Percentiles rank a stretch among this genome's conserved stretches.
Conservation (phyloP, 2,329 filamentous ascomycete genomes). For the Leptosphaerulina australis region DNA sequence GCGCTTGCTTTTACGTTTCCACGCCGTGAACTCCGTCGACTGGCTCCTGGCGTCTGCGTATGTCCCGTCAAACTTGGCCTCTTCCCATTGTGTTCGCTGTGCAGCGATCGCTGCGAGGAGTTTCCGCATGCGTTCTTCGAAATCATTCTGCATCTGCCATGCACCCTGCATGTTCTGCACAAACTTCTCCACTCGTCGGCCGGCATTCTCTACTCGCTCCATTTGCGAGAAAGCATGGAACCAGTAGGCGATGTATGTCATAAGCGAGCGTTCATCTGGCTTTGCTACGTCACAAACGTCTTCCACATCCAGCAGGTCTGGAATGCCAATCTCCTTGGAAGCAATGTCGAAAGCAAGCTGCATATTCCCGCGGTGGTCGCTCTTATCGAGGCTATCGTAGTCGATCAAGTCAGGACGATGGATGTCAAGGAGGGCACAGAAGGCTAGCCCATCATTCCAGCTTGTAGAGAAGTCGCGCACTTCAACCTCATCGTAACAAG, state of each 20-base stretch:
- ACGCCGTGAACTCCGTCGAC: slow-evolving; percentile 78
- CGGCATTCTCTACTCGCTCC: slow-evolving; percentile 97
- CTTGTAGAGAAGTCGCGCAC: slow-evolving; percentile 93
- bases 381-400: slow-evolving; percentile 92
- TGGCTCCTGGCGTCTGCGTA: slow-evolving; percentile 93
- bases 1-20: slow-evolving; percentile 89
- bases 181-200: slow-evolving; percentile 95
- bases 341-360: slow-evolving; percentile 97
- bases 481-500: slow-evolving; percentile 96
- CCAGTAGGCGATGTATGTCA: slow-evolving; percentile 99
- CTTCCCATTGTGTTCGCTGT: slow-evolving; percentile 78
- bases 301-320: slow-evolving; percentile 92
- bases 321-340: slow-evolving; percentile 94
- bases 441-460: slow-evolving; percentile 97
- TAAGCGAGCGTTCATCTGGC: slow-evolving; percentile 93
- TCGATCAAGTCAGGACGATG: slow-evolving; percentile 97
- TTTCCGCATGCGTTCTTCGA: slow-evolving; percentile 86
- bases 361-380: slow-evolving; percentile 95
- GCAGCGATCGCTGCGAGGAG: slow-evolving; percentile 75
- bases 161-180: slow-evolving; percentile 98
- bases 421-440: slow-evolving; percentile 95
- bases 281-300: slow-evolving; percentile 97
- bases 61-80: slow-evolving; percentile 84
- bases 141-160: slow-evolving; percentile 99
- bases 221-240: slow-evolving; percentile 99